These are phyloP conservation scores for Trametes coccinea DNA, from an alignment of 768 basidiomycete species.

Conservation along the genomic window DNA sequence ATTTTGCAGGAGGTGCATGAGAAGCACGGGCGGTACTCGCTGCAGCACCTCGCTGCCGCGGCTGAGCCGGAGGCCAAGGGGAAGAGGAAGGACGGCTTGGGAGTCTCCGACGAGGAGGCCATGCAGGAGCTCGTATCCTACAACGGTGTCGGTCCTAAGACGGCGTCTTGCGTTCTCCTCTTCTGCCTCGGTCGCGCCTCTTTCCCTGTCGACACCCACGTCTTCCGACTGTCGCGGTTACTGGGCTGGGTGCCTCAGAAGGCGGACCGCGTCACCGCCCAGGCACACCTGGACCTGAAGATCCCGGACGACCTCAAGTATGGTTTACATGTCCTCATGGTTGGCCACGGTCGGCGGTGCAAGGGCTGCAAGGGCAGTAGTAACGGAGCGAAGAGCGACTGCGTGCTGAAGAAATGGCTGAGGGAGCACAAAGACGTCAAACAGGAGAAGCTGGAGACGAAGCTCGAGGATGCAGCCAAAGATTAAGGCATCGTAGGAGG, in stretches of 20 bases:
- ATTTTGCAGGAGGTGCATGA: slow-evolving; percentile 44
- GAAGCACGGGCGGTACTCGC: slow-evolving; percentile 53
- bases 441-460: slow-evolving; percentile 24
- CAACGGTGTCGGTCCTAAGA: slow-evolving; percentile 62
- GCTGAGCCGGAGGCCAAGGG: slow-evolving; percentile 24
- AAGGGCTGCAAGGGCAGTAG: slow-evolving; percentile 49
- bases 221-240: slow-evolving; percentile 53
- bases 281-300: slow-evolving; percentile 55
- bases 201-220: slow-evolving; percentile 67
- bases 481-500: background rate
- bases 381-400: slow-evolving; percentile 29
- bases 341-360: slow-evolving; percentile 55
- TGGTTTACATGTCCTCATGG: slow-evolving; percentile 58
- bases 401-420: slow-evolving; percentile 41
- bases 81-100: slow-evolving; percentile 13
- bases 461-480: slow-evolving; percentile 18
- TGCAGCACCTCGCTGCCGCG: slow-evolving; percentile 50
- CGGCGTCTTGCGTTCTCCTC: slow-evolving; percentile 60
- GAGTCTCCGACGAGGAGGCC: slow-evolving; percentile 46
- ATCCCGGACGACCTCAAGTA: slow-evolving; percentile 57
- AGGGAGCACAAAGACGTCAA: slow-evolving; percentile 27
- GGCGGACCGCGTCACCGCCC: slow-evolving; percentile 52
- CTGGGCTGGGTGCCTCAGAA: slow-evolving; percentile 50
- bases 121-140: slow-evolving; percentile 60
- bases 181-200: slow-evolving; percentile 62